These are phyloP conservation scores for Cyberlindnera euphorbiae DNA, from an alignment of 805 yeast genomes.

Conservation along the genomic window DNA sequence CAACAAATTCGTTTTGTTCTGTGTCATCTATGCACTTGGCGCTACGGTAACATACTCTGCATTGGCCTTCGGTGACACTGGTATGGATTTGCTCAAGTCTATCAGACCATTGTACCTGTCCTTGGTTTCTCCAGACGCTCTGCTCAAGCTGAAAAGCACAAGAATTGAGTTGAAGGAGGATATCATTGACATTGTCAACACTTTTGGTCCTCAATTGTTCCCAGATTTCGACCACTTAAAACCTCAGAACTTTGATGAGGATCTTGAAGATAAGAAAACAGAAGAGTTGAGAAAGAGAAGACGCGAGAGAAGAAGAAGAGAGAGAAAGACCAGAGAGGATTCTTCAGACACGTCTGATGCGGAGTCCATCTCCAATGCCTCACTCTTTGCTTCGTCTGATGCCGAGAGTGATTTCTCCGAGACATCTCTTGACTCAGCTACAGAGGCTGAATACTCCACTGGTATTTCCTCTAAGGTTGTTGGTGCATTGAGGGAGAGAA, in stretches of 20 bases:
- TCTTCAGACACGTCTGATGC: conserved; percentile 35
- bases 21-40: conserved; percentile 56
- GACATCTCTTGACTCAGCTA: conserved; percentile 21
- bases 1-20: conserved; percentile 28
- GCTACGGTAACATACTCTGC: conserved; percentile 85
- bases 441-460: conserved; percentile 14
- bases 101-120: conserved; percentile 75
- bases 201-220: conserved; percentile 77
- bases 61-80: conserved; percentile 85
- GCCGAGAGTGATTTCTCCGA: conserved; percentile 27
- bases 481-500: conserved; percentile 27
- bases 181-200: conserved; percentile 76
- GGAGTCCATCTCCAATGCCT: conserved; percentile 35
- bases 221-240: conserved; percentile 66
- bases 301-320: conserved; percentile 24
- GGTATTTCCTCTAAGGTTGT: conserved; percentile 25
- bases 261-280: conserved; percentile 32
- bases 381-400: conserved; percentile 38
- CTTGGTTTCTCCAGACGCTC: conserved; percentile 51
- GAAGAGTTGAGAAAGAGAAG: conserved; percentile 34
- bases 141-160: conserved; percentile 52
- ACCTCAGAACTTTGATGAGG: conserved; percentile 26
- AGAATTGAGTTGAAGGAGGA: conserved; percentile 62
- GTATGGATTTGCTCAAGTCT: conserved; percentile 82
- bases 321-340: conserved; percentile 5